Evolutionary conservation across 805 yeast species (phyloP).

Genomic region (Barnettozyma californica): DNA sequence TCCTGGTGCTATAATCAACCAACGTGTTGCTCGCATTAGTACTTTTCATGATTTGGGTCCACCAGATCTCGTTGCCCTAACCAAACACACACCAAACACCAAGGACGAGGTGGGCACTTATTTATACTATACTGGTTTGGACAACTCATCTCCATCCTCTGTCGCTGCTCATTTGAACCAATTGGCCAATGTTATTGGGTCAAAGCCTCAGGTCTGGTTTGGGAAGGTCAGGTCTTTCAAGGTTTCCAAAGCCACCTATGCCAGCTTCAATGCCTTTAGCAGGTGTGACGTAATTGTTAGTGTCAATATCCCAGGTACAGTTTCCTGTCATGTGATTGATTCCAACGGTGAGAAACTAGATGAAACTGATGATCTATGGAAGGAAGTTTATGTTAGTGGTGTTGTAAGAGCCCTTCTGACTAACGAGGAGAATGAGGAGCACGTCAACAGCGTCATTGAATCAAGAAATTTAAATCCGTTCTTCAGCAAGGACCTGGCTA

Average conservation of each 20-base stretch:
- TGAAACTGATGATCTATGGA: constrained; percentile 49
- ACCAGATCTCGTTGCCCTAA: constrained; percentile 58
- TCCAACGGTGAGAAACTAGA: constrained; percentile 44
- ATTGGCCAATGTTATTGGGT: constrained; percentile 56
- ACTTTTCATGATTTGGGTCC: constrained; percentile 67
- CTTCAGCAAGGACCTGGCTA: constrained; percentile 39
- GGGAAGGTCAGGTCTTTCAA: constrained; percentile 67
- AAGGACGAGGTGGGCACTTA: constrained; percentile 47
- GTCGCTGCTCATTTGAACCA: constrained; percentile 72
- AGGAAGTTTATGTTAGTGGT: constrained; percentile 51
- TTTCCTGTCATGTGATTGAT: constrained; percentile 45
- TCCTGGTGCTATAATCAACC: constrained; percentile 54
- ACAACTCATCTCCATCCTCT: constrained; percentile 69
- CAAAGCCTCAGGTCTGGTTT: constrained; percentile 71
- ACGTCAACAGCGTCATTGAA: constrained; percentile 66
- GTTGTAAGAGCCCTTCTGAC: constrained; percentile 69
- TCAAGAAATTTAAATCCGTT: constrained; percentile 82
- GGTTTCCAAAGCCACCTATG: constrained; percentile 66
- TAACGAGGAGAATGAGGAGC: constrained; percentile 71
- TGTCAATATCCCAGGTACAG: constrained; percentile 72
- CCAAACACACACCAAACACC: constrained; percentile 55
- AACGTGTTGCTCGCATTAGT: constrained; percentile 55
- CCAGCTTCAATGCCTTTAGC: constrained; percentile 69
- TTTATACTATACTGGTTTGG: constrained; percentile 69
- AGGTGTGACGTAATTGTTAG: constrained; percentile 64